A percentile compares a stretch with the other conserved stretches of the same genome.
These are phyloP conservation scores for Backusella liffmaniae DNA, from an alignment of 192 early-diverging fungal genomes.

Conservation along the genomic window DNA sequence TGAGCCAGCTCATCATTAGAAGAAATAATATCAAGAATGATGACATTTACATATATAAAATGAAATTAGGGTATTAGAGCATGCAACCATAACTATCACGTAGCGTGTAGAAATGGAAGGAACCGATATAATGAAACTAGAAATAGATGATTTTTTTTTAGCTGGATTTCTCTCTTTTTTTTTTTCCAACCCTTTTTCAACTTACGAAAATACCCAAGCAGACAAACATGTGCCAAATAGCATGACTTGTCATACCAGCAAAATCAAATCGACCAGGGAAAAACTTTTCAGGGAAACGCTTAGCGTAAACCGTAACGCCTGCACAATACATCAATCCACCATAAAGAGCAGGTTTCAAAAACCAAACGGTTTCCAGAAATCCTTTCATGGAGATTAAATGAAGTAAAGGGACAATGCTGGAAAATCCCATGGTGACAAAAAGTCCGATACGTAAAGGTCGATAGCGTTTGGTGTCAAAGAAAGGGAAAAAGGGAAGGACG, in stretches of 20 bases:
- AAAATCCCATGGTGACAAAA: constrained; percentile 49
- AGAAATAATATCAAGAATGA: neutral
- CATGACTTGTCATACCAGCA: constrained; percentile 53
- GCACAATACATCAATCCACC: constrained; percentile 46
- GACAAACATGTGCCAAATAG: constrained; percentile 59
- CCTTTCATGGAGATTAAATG: constrained; percentile 48
- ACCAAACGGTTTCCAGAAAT: constrained; percentile 33
- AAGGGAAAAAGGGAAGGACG: constrained; percentile 46
- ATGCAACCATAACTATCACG: neutral
- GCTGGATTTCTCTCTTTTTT: neutral
- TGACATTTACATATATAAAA: constrained; percentile 11
- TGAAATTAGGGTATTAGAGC: neutral
- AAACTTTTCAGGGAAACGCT: constrained; percentile 56
- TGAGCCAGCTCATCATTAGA: neutral
- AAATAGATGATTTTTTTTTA: neutral
- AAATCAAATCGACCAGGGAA: constrained; percentile 56
- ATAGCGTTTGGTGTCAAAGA: constrained; percentile 49
- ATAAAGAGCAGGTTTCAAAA: constrained; percentile 45
- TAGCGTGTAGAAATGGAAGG: constrained; percentile 6
- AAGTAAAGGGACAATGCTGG: constrained; percentile 43
- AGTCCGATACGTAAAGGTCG: constrained; percentile 50
- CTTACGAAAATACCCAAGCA: constrained; percentile 51
- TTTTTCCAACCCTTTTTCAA: neutral
- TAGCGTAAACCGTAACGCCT: constrained; percentile 57
- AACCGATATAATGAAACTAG: constrained; percentile 7